Evolutionary conservation across 148 eudicot genomes (phyloP).

Genomic region (Polygonum aviculare): DNA sequence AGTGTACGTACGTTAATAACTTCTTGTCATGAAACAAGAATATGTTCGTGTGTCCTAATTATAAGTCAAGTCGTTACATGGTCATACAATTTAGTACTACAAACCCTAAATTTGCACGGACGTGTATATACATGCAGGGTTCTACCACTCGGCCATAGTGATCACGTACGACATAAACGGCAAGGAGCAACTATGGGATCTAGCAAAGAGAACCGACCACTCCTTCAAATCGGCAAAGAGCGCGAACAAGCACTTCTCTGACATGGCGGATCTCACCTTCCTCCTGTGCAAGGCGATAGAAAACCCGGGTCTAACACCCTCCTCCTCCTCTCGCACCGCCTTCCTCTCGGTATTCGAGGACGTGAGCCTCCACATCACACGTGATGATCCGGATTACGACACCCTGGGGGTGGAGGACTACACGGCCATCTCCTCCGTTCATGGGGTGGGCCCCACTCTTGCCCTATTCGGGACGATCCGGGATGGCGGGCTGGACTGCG

Average conservation of each 20-base stretch:
- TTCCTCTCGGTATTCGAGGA: slow-evolving; percentile 22
- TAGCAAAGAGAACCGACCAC: slow-evolving; percentile 45
- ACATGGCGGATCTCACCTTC: slow-evolving; percentile 80
- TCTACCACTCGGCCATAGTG: slow-evolving; percentile 74
- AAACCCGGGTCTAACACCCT: slow-evolving; percentile 81
- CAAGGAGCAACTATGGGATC: slow-evolving; percentile 63
- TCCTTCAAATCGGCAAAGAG: slow-evolving; percentile 45
- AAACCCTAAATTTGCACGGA: not conserved
- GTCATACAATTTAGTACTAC: too few species aligned
- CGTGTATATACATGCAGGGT: slow-evolving; percentile 32
- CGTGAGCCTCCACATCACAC: not conserved
- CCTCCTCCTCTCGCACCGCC: slow-evolving; percentile 62
- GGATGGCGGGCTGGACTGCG: slow-evolving; percentile 58
- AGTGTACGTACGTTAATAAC: too few species aligned
- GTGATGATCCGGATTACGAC: not conserved
- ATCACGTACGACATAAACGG: slow-evolving; percentile 62
- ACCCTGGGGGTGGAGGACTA: slow-evolving; percentile 52
- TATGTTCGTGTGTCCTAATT: too few species aligned
- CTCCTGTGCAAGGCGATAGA: slow-evolving; percentile 85
- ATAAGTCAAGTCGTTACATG: too few species aligned
- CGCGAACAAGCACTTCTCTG: slow-evolving; percentile 66
- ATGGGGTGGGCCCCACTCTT: slow-evolving; percentile 75
- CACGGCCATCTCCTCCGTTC: slow-evolving; percentile 64
- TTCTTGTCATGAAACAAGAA: too few species aligned
- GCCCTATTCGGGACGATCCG: slow-evolving; percentile 66